Base-by-base conservation (phyloP, 2,329 filamentous ascomycete genomes). In the Aureobasidium zeae region DNA sequence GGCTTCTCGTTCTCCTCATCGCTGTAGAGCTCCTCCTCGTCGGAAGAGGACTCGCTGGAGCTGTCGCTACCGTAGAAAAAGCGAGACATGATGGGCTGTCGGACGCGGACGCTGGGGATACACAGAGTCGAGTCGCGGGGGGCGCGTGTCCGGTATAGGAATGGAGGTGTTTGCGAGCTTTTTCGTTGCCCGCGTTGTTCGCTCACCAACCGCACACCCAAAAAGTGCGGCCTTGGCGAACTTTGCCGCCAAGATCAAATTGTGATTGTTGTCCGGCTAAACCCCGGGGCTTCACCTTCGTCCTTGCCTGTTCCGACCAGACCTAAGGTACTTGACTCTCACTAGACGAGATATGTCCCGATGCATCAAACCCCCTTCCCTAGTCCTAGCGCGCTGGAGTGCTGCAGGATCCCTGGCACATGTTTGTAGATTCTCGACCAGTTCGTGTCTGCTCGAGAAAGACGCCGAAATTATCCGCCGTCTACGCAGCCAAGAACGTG, bases 31-130 rank as follows among this genome's bases (percentile, higher is more conserved):
- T 88, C 83, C 72, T 96, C 88, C 74, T 96, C 89, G 57, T 95
- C 89, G 60, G 74, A 78, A 52, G 86, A 94, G 75, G 86, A 88
- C 69, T 95, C 88, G 74, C 79, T 86, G 61, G 89, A 94, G 79
- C 88, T 95, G 69, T 94, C 88, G 72, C 82, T 84, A 65, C 84
- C 84, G 68, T 86, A 84, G 76, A 96, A 96, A 71, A 96, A 98
- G 72, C 87, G 84, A 76, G 91, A 96, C 84, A 89, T 91, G 51
- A 62, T 83, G 70, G n/a, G 64, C 29, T 32, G n/a, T 8, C 35
- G 32, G 20, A 15, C 24, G 31, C 25, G 42, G 36, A 28, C 34
- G 33, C 30, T 44, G 43, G 15, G 15, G 19, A 24, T 31, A 24
- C 37, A 32, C 37, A 41, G 37, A 41, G 37, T 38, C 32, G 24